Percentiles rank a stretch among this genome's conserved stretches.
Conservation (phyloP, 331 rosid genomes). For the Telfairia occidentalis region DNA sequence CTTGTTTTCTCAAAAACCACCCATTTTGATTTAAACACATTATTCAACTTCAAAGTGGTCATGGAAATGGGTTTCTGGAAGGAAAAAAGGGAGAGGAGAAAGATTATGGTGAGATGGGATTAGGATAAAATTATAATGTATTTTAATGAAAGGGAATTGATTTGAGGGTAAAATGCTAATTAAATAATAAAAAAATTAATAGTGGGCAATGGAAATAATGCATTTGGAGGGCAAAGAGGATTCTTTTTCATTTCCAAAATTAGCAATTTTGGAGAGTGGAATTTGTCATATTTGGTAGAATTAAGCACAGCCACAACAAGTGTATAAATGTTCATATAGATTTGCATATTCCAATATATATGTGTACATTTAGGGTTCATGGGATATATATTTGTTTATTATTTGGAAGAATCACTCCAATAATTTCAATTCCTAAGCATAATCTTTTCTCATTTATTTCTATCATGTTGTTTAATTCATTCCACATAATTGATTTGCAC, state of each 20-base stretch:
- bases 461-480: background rate
- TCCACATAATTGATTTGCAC: background rate
- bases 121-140: background rate
- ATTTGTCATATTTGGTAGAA: background rate
- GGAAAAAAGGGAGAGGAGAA: background rate
- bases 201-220: background rate
- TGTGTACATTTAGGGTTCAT: background rate
- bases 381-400: conserved; percentile 2
- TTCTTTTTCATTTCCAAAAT: background rate
- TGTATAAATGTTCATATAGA: background rate
- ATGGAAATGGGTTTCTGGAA: background rate
- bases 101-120: background rate
- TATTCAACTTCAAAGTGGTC: background rate
- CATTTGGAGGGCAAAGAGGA: background rate
- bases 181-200: background rate
- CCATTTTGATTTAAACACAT: background rate
- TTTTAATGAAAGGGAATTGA: background rate
- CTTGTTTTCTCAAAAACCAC: background rate
- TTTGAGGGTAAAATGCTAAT: background rate
- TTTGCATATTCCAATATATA: background rate
- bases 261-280: background rate
- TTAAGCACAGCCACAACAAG: background rate
- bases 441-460: background rate
- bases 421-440: background rate
- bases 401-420: background rate